Conservation (phyloP, 2,329 filamentous ascomycete genomes). For the Hirsutella thompsonii region DNA sequence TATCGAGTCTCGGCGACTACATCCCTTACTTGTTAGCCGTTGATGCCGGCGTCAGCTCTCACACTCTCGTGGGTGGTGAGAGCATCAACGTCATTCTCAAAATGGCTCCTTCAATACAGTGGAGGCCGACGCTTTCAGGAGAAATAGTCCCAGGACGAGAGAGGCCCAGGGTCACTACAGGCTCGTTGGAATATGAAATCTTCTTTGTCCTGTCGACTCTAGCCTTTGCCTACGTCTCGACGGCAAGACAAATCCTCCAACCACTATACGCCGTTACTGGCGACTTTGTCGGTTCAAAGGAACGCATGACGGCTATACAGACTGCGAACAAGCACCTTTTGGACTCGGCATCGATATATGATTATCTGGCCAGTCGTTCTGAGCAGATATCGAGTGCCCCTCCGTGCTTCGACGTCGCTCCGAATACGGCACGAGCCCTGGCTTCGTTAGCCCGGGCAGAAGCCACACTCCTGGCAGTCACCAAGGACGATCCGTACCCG, state of each 20-base stretch:
- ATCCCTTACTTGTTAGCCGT: slow-evolving; percentile 73
- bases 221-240: slow-evolving; percentile 58
- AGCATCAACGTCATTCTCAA: slow-evolving; percentile 55
- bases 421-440: slow-evolving; percentile 40
- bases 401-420: slow-evolving; percentile 40
- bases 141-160: slow-evolving; percentile 52
- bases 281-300: slow-evolving; percentile 47
- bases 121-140: slow-evolving; percentile 68
- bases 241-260: slow-evolving; percentile 60
- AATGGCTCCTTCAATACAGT: slow-evolving; percentile 54
- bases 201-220: slow-evolving; percentile 67
- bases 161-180: slow-evolving; percentile 52
- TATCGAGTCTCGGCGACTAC: slow-evolving; percentile 61
- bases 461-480: slow-evolving; percentile 75
- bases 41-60: slow-evolving; percentile 54
- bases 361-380: slow-evolving; percentile 50
- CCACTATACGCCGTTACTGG: slow-evolving; percentile 56
- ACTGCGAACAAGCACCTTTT: slow-evolving; percentile 67
- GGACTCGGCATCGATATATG: slow-evolving; percentile 66
- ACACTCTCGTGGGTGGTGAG: slow-evolving; percentile 31
- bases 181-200: slow-evolving; percentile 71
- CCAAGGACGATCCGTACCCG: slow-evolving; percentile 92
- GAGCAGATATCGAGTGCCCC: slow-evolving; percentile 25
- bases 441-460: slow-evolving; percentile 66
- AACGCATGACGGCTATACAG: slow-evolving; percentile 56